Base-by-base conservation (phyloP, 176 grass and related monocot genomes). In the Triticum turgidum region DNA sequence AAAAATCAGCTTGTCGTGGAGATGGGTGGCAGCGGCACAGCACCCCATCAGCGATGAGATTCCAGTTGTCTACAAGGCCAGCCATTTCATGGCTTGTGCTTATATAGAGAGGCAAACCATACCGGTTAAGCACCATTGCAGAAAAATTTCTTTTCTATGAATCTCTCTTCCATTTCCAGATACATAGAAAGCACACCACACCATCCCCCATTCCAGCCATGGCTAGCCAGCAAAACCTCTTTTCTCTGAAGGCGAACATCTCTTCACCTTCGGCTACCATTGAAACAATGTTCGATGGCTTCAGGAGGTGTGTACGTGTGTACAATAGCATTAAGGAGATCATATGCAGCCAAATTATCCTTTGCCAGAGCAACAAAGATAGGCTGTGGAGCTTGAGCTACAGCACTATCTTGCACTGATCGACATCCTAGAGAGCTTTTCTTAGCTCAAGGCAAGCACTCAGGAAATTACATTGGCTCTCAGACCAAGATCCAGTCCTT, bases 191-290 rank as follows among this genome's bases (percentile, higher is more conserved):
- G 14, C 39, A n/a, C 21, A 14, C 2, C 52, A 64, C 5, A 51
- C 47, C 47, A 52, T 6, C 77, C 22, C 82, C 18, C 63, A 37
- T 41, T 78, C 6, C 33, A 47, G 10, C 41, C 27, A 90, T 93
- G 88, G 91, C 79, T 80, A 86, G 32, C 86, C 92, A 91, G 64
- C 63, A 78, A 5, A 89, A 37, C 11, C 5, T 52, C 14, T 52
- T 17, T 52, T 52, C 5, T 52, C 7, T 91, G 13, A 84, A 47
- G 45, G 9, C 34, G 29, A 32, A 18, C 65, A 15, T 84, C 11
- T 78, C 58, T 14, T 77, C 77, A 38, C 69, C 80, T 13, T 73
- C 58, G 6, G 34, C 42, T 1, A 65, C 80, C 20, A 73, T 44
- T 7, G 32, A 25, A 42, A 83, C 29, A 6, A 56, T 83, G 27